Percentiles rank a stretch among this genome's conserved stretches.
These are phyloP conservation scores for Alternaria atra DNA, from an alignment of 2,329 filamentous ascomycete species.

Conservation along the genomic window DNA sequence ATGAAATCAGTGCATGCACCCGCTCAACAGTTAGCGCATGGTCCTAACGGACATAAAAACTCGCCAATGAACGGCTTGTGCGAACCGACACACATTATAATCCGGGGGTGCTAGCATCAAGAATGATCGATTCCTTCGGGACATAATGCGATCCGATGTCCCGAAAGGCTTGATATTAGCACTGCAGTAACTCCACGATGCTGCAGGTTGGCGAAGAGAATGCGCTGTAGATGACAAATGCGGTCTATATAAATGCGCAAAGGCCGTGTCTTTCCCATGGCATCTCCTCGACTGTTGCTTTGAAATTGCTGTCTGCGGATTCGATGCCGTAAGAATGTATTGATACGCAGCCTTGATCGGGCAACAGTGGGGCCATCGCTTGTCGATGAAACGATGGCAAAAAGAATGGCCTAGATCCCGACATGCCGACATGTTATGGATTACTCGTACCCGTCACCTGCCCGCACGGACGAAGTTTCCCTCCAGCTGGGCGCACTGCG, in stretches of 20 bases:
- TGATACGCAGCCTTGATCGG: conserved; percentile 12
- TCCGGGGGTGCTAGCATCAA: conserved; percentile 42
- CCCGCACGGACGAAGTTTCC: background rate
- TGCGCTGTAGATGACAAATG: background rate
- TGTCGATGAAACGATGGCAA: conserved; percentile 1
- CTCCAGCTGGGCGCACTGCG: background rate
- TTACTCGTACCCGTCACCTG: conserved; percentile 1
- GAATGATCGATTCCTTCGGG: conserved; percentile 31
- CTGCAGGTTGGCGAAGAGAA: background rate
- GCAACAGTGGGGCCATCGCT: conserved; percentile 19
- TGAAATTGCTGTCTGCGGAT: conserved; percentile 2
- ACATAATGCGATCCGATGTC: conserved; percentile 23
- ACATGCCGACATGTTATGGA: conserved; percentile 5
- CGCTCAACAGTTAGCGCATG: conserved; percentile 31
- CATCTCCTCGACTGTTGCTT: conserved; percentile 6
- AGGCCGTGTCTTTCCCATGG: background rate
- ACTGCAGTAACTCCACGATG: background rate
- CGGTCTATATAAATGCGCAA: conserved; percentile 1
- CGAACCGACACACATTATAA: conserved; percentile 25
- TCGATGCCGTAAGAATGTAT: conserved; percentile 5
- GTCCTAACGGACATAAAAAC: conserved; percentile 38
- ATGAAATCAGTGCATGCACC: conserved; percentile 34
- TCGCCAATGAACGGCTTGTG: conserved; percentile 30
- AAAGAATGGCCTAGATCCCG: conserved; percentile 8
- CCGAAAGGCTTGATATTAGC: conserved; percentile 20